Conservation (phyloP, 1,284 basidiomycete species). For the Ceratobasidium sp. region DNA sequence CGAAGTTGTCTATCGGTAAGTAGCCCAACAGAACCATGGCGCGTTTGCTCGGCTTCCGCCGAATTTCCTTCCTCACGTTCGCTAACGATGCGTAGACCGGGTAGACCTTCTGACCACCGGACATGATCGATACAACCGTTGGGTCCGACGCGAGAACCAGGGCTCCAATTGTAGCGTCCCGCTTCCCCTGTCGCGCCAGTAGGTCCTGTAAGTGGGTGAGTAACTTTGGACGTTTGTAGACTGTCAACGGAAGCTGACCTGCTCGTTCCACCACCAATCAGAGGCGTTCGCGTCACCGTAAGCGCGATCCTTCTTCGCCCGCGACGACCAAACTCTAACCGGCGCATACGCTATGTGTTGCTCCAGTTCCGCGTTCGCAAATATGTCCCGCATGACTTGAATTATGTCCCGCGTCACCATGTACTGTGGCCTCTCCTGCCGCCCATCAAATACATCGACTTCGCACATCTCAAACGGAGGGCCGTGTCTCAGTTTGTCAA, state of each 20-base stretch:
- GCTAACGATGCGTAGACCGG: conserved; percentile 25
- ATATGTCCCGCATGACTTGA: background rate
- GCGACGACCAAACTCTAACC: background rate
- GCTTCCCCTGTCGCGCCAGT: too few species aligned
- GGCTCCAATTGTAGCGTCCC: conserved; percentile 3
- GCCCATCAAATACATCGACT: background rate
- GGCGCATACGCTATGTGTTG: background rate
- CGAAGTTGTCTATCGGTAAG: conserved; percentile 28
- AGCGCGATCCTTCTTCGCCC: background rate
- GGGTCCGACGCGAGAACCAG: conserved; percentile 22
- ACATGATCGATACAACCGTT: background rate
- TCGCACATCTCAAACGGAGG: background rate
- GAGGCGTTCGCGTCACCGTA: background rate
- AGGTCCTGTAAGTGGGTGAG: too few species aligned
- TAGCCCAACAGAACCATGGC: conserved; percentile 40
- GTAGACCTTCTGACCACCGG: conserved; percentile 10
- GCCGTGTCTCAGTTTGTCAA: conserved; percentile 6
- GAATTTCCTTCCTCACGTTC: conserved; percentile 35
- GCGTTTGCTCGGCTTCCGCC: conserved; percentile 27
- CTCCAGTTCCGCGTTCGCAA: background rate
- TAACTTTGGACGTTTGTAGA: too few species aligned
- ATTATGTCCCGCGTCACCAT: background rate
- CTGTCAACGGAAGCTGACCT: too few species aligned
- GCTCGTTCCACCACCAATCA: conserved; percentile 20
- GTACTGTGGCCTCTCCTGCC: background rate